Percentiles rank a stretch among this genome's conserved stretches.
Evolutionary conservation across 805 yeast species (phyloP).

Genomic region (Candida nanaspora): DNA sequence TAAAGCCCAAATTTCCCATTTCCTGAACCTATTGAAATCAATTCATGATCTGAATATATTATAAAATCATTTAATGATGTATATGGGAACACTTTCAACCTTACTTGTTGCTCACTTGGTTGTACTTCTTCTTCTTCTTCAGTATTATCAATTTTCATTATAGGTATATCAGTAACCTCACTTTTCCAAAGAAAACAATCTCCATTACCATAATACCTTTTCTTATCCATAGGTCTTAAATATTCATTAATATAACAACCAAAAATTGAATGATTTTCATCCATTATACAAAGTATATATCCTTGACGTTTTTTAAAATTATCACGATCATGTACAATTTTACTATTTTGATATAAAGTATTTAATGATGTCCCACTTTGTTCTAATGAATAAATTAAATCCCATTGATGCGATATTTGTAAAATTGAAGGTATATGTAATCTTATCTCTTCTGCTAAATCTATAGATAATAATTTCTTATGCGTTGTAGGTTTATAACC

Average conservation of each 20-base stretch:
- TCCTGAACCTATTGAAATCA: slow-evolving; percentile 84
- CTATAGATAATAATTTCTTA: slow-evolving; percentile 44
- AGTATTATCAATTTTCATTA: slow-evolving; percentile 8
- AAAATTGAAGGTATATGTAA: slow-evolving; percentile 68
- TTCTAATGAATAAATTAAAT: slow-evolving; percentile 72
- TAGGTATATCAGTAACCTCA: slow-evolving; percentile 35
- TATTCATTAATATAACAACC: slow-evolving; percentile 77
- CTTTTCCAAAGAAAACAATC: slow-evolving; percentile 89
- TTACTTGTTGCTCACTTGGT: slow-evolving; percentile 25
- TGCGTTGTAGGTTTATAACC: slow-evolving; percentile 60
- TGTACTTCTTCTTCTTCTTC: slow-evolving; percentile 3
- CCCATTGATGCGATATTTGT: slow-evolving; percentile 76
- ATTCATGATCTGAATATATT: slow-evolving; percentile 71
- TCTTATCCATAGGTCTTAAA: slow-evolving; percentile 62
- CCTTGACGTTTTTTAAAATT: slow-evolving; percentile 38
- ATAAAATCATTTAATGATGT: slow-evolving; percentile 85
- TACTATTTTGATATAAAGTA: slow-evolving; percentile 60
- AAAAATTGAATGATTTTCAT: slow-evolving; percentile 54
- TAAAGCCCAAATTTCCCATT: slow-evolving; percentile 90
- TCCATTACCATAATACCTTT: slow-evolving; percentile 85
- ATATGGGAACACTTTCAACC: slow-evolving; percentile 77
- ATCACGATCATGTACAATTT: slow-evolving; percentile 30
- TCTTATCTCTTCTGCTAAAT: slow-evolving; percentile 70
- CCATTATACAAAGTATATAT: slow-evolving; percentile 67
- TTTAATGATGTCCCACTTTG: slow-evolving; percentile 86